A percentile compares a stretch with the other conserved stretches of the same genome.
Conservation (phyloP, 1,139 yeast species). For the Dujonia santamariae region DNA sequence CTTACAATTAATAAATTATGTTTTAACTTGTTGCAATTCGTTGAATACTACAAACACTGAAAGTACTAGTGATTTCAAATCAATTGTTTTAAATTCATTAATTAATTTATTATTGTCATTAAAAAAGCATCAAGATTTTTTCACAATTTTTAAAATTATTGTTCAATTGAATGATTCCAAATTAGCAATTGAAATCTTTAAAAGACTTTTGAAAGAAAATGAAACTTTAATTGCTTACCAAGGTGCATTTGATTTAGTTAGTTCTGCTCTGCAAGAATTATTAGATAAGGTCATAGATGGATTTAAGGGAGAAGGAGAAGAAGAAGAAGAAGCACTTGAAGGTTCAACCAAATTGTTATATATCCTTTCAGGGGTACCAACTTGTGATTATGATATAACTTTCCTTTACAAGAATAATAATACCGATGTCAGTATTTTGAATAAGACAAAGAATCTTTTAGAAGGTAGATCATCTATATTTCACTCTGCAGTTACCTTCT, state of each 20-base stretch:
- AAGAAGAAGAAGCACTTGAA: slow-evolving; percentile 28
- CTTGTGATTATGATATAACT: slow-evolving; percentile 89
- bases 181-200: slow-evolving; percentile 68
- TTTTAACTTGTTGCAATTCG: slow-evolving; percentile 69
- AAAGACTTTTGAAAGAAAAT: slow-evolving; percentile 46
- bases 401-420: slow-evolving; percentile 84
- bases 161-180: slow-evolving; percentile 80
- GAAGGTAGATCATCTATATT: slow-evolving; percentile 93
- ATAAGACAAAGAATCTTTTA: slow-evolving; percentile 73
- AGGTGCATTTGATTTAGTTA: slow-evolving; percentile 92
- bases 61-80: slow-evolving; percentile 46
- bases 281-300: slow-evolving; percentile 57
- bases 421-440: slow-evolving; percentile 79
- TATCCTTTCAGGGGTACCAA: slow-evolving; percentile 88
- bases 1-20: slow-evolving; percentile 64
- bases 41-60: slow-evolving; percentile 42
- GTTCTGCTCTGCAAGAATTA: slow-evolving; percentile 90
- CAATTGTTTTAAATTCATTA: slow-evolving; percentile 58
- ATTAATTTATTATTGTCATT: slow-evolving; percentile 58
- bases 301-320: slow-evolving; percentile 42
- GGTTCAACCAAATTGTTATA: slow-evolving; percentile 47
- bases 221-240: slow-evolving; percentile 71
- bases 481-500: slow-evolving; percentile 94
- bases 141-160: slow-evolving; percentile 77
- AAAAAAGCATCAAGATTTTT: slow-evolving; percentile 67